Evolutionary conservation across 345 rosid species (phyloP).

Genomic region (Bruguiera sexangula): DNA sequence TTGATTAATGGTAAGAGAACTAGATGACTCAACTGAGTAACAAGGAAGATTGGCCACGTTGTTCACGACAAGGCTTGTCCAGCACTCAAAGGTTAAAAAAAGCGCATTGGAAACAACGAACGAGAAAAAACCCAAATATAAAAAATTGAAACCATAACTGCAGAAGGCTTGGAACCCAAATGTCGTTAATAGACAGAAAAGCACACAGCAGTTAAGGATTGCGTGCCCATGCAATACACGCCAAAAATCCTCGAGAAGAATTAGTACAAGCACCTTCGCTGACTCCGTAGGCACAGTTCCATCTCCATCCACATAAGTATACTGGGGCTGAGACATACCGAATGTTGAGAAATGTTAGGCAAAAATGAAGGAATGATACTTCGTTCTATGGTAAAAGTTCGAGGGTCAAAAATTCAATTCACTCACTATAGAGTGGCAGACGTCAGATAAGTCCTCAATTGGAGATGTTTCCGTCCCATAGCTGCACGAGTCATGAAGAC

Average conservation of each 20-base stretch:
- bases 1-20: background rate
- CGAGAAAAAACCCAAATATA: no score
- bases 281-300: constrained; percentile 93
- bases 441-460: constrained; percentile 65
- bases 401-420: constrained; percentile 9
- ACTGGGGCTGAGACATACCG: constrained; percentile 53
- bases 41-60: background rate
- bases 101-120: no score
- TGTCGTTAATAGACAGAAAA: no score
- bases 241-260: constrained; percentile 12
- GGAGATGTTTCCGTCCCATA: constrained; percentile 80
- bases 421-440: constrained; percentile 76
- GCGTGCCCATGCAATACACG: background rate
- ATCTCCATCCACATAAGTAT: constrained; percentile 82
- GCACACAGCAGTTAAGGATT: no score
- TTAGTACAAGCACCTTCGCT: constrained; percentile 47
- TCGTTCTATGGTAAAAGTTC: background rate
- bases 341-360: background rate
- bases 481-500: constrained; percentile 39
- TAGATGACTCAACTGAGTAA: background rate
- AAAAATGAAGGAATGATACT: background rate
- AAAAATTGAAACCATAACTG: no score
- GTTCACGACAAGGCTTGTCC: no score
- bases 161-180: no score
- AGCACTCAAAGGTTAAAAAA: no score